Base-by-base conservation (phyloP, 495 filamentous ascomycete genomes). In the Talaromyces thailandensis region DNA sequence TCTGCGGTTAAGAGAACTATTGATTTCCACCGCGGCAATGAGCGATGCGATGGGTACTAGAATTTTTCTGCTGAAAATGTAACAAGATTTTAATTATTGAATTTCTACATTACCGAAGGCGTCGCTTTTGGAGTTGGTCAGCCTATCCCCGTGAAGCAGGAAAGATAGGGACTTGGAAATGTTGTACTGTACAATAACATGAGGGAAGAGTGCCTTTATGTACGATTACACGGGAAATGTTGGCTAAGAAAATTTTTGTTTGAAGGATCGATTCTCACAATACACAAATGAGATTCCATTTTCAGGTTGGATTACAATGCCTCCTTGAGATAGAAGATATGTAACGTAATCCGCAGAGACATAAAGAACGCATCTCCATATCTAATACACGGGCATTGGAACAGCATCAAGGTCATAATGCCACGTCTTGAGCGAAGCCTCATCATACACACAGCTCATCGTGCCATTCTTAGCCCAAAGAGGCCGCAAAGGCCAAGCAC, bases 1-100 rank as follows among this genome's bases (percentile, higher is more conserved):
- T 71, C 60, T 71, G 12, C 9, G 9, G 31, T 35, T 35, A 35
- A 12, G 9, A 35, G 31, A 35, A 35, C 9, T 11, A 35, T 12
- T 1, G 9, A 35, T 35, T 35, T 35, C 31, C 31, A 11, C 31
- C 31, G 31, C 31, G 12, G 31, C 9, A 35, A 35, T 35, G 31
- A 35, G 31, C 31, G 31, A 35, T 35, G 12, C 31, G 31, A 35
- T 11, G 31, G 9, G 9, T 12, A 12, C 31, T 35, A 3, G 3
- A 35, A 35, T 8, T 12, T 12, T 6, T 35, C 6, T 6, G 31
- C 12, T 35, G 31, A 2, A 35, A 35, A 11, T 8, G 31, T 35
- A 8, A 12, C 9, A 35, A 35, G 31, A 35, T 35, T 8, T 35
- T 35, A 11, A 11, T 35, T 35, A 11, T 35, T 35, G 31, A 11